Evolutionary conservation across 768 basidiomycete genomes (phyloP), one percentile per base, ranked within the genome.

Genomic region (Russula compacta): DNA sequence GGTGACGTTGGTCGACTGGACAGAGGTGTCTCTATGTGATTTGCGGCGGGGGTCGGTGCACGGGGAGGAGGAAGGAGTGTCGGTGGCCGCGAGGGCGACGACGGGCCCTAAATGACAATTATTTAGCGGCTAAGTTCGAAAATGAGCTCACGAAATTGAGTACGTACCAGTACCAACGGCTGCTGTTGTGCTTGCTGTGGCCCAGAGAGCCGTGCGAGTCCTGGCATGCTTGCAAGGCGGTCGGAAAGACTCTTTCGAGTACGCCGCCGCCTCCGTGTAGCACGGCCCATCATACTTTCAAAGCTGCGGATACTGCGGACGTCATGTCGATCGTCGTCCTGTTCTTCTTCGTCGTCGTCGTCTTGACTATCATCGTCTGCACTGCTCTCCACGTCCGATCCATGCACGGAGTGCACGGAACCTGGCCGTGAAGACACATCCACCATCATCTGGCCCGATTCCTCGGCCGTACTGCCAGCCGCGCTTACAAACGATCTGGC

Each of bases 291-390:
- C 91, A 92, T 92, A 65, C 82, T 92, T 76, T 86, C 87, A 68
- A 95, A 93, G 70, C 92, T 94, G 65, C 83, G 76, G 56, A 94
- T 88, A 66, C 91, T 92, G 73, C 86, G 77, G 46, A 83, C 67
- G 71, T 92, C 91, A 59, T 78, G 73, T 49, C 66, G 70, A 53
- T 73, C 66, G 60, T 75, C 69, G 48, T 69, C 76, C 24, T 74
- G 71, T 24, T 69, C 77, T 4, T 73, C 76, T 6, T 75, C 77
- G 19, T 77, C 74, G 5, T 69, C 76, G 17, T 72, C 73, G 4
- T 74, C 77, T 17, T 73, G 77, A 5, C 67, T 74, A 11, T 71
- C 70, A 5, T 71, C 74, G 0, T 69, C 71, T 4, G 73, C 70
- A 44, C 67, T 68, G 44, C 66, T 63, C 33, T 68, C 75, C 2